phyloP scores from a whole-genome alignment of 192 early-diverging fungal genomes.

The Kappamyces sp. region DNA sequence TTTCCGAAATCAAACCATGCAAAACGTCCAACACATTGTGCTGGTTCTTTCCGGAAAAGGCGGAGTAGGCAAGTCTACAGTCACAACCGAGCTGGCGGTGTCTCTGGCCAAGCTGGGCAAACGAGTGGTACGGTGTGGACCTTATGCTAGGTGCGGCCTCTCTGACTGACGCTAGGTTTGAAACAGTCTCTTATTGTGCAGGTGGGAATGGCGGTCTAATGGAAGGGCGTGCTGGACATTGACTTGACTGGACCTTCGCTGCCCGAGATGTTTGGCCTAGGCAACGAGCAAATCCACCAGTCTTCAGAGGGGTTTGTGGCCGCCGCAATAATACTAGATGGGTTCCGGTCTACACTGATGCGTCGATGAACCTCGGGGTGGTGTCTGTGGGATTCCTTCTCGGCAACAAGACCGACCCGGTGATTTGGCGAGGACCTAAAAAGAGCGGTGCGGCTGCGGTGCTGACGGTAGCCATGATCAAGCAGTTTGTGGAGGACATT shows the following conservation, averaged over 20 bases:
- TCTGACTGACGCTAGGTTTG: conserved; percentile 24
- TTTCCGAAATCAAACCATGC: conserved; percentile 7
- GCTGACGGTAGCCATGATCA: conserved; percentile 60
- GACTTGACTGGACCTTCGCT: conserved; percentile 95
- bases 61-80: conserved; percentile 94
- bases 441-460: conserved; percentile 26
- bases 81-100: conserved; percentile 84
- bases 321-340: conserved; percentile 20
- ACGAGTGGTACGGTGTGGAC: conserved; percentile 9
- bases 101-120: conserved; percentile 52
- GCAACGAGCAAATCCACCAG: conserved; percentile 75
- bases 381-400: conserved; percentile 96
- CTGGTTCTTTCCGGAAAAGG: conserved; percentile 96
- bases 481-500: conserved; percentile 94
- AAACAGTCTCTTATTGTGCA: conserved; percentile 31
- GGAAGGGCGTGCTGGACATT: conserved; percentile 80
- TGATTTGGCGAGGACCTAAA: conserved; percentile 76
- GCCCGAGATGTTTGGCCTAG: conserved; percentile 88
- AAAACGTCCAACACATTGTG: conserved; percentile 71
- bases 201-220: too few species aligned
- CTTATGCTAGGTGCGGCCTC: conserved; percentile 7
- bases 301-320: conserved; percentile 19
- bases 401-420: conserved; percentile 75
- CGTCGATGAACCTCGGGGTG: conserved; percentile 49
- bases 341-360: conserved; percentile 42